phyloP scores from a whole-genome alignment of 106 monocot genomes.

The Dioscorea alata region DNA sequence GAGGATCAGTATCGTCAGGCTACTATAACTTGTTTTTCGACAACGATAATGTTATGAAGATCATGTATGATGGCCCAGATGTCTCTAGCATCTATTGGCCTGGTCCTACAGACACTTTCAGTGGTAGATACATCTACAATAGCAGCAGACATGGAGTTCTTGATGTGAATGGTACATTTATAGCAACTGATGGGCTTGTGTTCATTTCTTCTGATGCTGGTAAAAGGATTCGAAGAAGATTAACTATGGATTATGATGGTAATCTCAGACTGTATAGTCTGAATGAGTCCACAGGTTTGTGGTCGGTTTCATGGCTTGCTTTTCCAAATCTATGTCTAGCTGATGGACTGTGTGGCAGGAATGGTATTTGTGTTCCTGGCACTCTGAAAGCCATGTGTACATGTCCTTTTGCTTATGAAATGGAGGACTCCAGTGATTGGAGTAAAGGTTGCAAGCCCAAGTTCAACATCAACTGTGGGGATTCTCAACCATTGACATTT shows the following conservation, averaged over 20 bases:
- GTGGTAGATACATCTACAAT: conserved; percentile 42
- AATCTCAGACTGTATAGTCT: conserved; percentile 61
- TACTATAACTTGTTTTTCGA: conserved; percentile 27
- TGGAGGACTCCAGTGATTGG: conserved; percentile 44
- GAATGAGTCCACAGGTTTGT: conserved; percentile 15
- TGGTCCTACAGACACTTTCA: conserved; percentile 8
- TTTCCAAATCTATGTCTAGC: conserved; percentile 12
- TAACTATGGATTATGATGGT: no score
- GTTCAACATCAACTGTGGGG: conserved; percentile 16
- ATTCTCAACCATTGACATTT: conserved; percentile 13
- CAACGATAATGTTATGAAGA: conserved; percentile 16
- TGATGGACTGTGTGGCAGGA: conserved; percentile 48
- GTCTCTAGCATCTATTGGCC: conserved; percentile 52
- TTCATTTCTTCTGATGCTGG: conserved; percentile 29
- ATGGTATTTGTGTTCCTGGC: conserved; percentile 37
- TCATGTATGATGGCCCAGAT: conserved; percentile 28
- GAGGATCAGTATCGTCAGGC: conserved; percentile 10
- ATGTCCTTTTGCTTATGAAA: conserved; percentile 42
- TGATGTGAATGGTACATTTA: conserved; percentile 25
- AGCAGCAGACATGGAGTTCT: conserved; percentile 36
- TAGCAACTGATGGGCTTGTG: conserved; percentile 13
- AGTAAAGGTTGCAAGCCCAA: conserved; percentile 45
- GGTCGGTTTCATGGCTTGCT: conserved; percentile 41
- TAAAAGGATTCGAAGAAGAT: conserved; percentile 18
- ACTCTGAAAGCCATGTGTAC: conserved; percentile 17